Base-by-base conservation (phyloP, 2,329 filamentous ascomycete species). In the Coniochaeta pulveracea region DNA sequence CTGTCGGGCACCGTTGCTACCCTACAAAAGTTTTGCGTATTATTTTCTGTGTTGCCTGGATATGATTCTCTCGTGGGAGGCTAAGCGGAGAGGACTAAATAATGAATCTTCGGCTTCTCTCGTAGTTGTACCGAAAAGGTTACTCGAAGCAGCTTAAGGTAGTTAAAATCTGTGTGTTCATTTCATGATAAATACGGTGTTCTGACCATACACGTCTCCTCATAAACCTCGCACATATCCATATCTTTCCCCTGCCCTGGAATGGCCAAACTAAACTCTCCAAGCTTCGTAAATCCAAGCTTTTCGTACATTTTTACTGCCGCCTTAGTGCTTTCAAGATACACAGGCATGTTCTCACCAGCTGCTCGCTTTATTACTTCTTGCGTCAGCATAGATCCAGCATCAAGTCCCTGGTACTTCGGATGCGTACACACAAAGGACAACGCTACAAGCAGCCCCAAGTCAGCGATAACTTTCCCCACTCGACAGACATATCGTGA, bases 401-500 rank as follows among this genome's bases (percentile, higher is more conserved):
- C 55, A 22, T 59, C 58, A 34, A 40, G 50, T 10, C 56, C 48
- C 17, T 49, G 47, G 37, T 49, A 56, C 21, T 39, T 40, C 14
- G 54, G 54, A 40, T 56, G 46, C 16, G 52, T 55, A 42, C 58
- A 63, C 34, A 63, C 44, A 40, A 59, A 63, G 24, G 52, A 51
- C 21, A 58, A 49, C 34, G 58, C 56, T 55, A 19, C 32, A 40
- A 41, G 29, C 6, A 19, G 39, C 19, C 26, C 25, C 21, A 15
- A 17, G 33, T 41, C 36, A 41, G 39, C 36, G 27, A 19, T 25
- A 11, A 18, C 8, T 17, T 7, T 28, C n/a, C 27, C 11, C 4
- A 27, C 6, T 26, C 16, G n/a, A 5, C 17, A 15, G 36, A 26
- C 33, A 12, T 19, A n/a, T n/a, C 18, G 32, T 35, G 27, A 28